A percentile compares a stretch with the other conserved stretches of the same genome.
Evolutionary conservation across 495 filamentous ascomycete species (phyloP).

Genomic region (Penicillium roqueforti): DNA sequence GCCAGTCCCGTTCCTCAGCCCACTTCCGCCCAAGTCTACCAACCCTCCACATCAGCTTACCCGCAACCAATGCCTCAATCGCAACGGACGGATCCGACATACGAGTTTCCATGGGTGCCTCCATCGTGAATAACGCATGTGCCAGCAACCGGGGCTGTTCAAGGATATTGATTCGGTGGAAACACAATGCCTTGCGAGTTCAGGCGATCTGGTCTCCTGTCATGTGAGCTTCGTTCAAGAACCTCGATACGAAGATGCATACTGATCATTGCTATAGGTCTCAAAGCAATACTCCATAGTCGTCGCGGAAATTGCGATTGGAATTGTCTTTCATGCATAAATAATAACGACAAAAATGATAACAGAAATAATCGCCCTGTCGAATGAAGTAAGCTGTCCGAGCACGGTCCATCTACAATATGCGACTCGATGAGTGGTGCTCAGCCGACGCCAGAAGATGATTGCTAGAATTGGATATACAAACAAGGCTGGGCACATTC

Average conservation of each 20-base stretch:
- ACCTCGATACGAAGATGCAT: not conserved
- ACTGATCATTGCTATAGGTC: not conserved
- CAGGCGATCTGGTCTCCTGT: not conserved
- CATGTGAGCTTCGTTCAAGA: not conserved
- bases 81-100: conserved; percentile 11
- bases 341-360: not conserved
- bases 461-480: not conserved
- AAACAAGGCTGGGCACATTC: not conserved
- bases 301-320: not conserved
- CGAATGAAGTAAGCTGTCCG: not conserved
- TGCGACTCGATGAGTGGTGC: not conserved
- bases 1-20: conserved; percentile 8
- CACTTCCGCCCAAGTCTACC: conserved; percentile 3
- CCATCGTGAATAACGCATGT: conserved; percentile 8
- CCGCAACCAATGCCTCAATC: not conserved
- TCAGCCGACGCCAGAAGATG: not conserved
- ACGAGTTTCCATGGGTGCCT: conserved; percentile 14
- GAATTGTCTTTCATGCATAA: not conserved
- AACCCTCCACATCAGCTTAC: conserved; percentile 3
- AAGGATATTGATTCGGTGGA: not conserved
- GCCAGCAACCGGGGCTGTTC: not conserved
- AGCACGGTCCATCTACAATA: not conserved
- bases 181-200: not conserved
- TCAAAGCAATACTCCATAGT: not conserved
- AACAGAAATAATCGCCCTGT: not conserved